Percentiles rank a stretch among this genome's conserved stretches.
phyloP scores from a whole-genome alignment of 192 early-diverging fungal genomes.

The Dissophora ornata region DNA sequence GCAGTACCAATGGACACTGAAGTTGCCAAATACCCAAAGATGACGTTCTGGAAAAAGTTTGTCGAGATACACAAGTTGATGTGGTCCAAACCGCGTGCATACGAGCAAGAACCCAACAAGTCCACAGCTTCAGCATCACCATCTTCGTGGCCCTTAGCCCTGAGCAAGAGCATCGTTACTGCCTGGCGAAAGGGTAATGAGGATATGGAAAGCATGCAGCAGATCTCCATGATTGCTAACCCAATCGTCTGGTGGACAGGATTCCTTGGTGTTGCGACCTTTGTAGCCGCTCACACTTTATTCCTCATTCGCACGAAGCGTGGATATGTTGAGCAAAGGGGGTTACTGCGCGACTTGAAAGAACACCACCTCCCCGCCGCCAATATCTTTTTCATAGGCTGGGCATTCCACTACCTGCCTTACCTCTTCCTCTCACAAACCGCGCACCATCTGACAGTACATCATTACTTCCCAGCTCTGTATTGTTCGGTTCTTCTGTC shows the following conservation, averaged over 20 bases:
- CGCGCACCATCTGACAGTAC: not conserved
- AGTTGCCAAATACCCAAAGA: slow-evolving; percentile 8
- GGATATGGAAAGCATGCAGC: not conserved
- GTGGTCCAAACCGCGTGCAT: slow-evolving; percentile 6
- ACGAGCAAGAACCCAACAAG: not conserved
- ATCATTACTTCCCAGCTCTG: slow-evolving; percentile 32
- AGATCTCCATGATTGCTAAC: slow-evolving; percentile 25
- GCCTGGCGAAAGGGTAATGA: not conserved
- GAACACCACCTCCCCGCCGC: not conserved
- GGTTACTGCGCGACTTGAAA: slow-evolving; percentile 1
- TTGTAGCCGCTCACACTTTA: not conserved
- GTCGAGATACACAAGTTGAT: slow-evolving; percentile 7
- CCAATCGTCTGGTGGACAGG: slow-evolving; percentile 19
- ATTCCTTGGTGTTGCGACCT: not conserved
- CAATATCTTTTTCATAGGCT: slow-evolving; percentile 11
- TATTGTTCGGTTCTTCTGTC: slow-evolving; percentile 20
- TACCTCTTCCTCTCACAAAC: not conserved
- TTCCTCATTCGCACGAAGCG: not conserved
- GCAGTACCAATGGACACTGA: slow-evolving; percentile 29
- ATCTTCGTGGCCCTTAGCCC: not conserved
- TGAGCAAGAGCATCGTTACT: not conserved
- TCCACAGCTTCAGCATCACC: not conserved
- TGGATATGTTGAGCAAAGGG: slow-evolving; percentile 16
- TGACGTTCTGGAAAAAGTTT: slow-evolving; percentile 20
- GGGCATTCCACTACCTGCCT: slow-evolving; percentile 18